Base-by-base conservation (phyloP, 176 grass and related monocot species). In the Chloris gayana region DNA sequence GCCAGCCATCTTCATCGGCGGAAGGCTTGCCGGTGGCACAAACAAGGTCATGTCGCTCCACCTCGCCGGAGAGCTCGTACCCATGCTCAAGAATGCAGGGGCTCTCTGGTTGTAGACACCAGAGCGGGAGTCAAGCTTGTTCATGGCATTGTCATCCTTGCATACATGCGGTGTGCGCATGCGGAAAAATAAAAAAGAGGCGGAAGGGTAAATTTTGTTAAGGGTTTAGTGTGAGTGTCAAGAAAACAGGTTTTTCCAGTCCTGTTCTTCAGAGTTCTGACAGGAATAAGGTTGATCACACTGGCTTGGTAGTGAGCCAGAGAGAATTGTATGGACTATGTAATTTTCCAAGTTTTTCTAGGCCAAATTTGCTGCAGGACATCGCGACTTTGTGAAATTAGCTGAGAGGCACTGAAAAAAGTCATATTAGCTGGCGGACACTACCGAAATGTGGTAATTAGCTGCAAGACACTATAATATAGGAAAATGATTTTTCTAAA, bases 31-130 rank as follows among this genome's bases (percentile, higher is more conserved):
- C 14, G 88, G 88, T 0, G 88, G 88, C 39, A 93, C 80, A 15
- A 84, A 90, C 63, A 79, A 9, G 35, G 26, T 93, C 82, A 90
- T 83, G 85, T 86, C 88, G 18, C 81, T 81, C 24, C 91, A 93
- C 64, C 86, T 93, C 37, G 9, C 22, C 34, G 68, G 88, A 30
- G 76, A 89, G 46, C 74, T 93, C 9, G 27, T 85, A 6, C 88
- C 91, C 19, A 83, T 93, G 83, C 88, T 93, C 11, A 90, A 24
- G 42, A 77, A 72, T 17, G 91, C 85, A 0, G 88, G 88, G 4
- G 91, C 88, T 26, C 78, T 93, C 19, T 93, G 88, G 91, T 21
- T 93, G 18, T 93, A 87, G 57, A 58, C 10, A 3, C 57, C 57
- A 13, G 57, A 60, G 24, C n/a, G 3, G 57, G 54, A 7, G 22